phyloP scores from a whole-genome alignment of 1,139 yeast genomes.

The Suhomyces yuchorum region DNA sequence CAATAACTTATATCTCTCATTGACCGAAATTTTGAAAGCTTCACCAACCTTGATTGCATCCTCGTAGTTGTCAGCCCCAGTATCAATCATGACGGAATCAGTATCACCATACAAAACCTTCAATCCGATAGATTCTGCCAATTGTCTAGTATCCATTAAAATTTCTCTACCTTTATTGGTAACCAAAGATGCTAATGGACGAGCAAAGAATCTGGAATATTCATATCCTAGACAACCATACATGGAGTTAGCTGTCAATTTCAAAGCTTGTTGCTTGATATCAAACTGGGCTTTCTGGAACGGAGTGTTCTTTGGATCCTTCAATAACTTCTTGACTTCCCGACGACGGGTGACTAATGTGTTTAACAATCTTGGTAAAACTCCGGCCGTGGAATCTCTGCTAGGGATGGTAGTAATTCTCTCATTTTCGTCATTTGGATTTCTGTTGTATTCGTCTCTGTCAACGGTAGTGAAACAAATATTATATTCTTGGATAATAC shows the following conservation, averaged over 20 bases:
- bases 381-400: conserved; percentile 64
- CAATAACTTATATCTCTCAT: conserved; percentile 80
- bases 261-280: conserved; percentile 93
- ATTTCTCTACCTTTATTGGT: conserved; percentile 96
- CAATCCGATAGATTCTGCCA: conserved; percentile 82
- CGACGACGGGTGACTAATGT: conserved; percentile 89
- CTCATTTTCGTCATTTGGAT: conserved; percentile 59
- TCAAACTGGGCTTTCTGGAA: conserved; percentile 80
- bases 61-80: conserved; percentile 66
- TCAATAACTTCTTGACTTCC: conserved; percentile 85
- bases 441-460: conserved; percentile 53
- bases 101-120: conserved; percentile 98
- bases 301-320: conserved; percentile 65
- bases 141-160: conserved; percentile 86
- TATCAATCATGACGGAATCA: conserved; percentile 98
- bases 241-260: conserved; percentile 97
- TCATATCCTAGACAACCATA: conserved; percentile 97
- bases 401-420: conserved; percentile 77
- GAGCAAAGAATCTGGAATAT: conserved; percentile 90
- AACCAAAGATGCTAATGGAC: conserved; percentile 93
- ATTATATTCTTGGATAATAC: conserved; percentile 94
- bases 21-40: conserved; percentile 80
- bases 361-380: conserved; percentile 80
- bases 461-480: conserved; percentile 96
- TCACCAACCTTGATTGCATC: conserved; percentile 86